Evolutionary conservation across 148 eudicot genomes (phyloP), one percentile per base, ranked within the genome.

Genomic region (Beta vulgaris): DNA sequence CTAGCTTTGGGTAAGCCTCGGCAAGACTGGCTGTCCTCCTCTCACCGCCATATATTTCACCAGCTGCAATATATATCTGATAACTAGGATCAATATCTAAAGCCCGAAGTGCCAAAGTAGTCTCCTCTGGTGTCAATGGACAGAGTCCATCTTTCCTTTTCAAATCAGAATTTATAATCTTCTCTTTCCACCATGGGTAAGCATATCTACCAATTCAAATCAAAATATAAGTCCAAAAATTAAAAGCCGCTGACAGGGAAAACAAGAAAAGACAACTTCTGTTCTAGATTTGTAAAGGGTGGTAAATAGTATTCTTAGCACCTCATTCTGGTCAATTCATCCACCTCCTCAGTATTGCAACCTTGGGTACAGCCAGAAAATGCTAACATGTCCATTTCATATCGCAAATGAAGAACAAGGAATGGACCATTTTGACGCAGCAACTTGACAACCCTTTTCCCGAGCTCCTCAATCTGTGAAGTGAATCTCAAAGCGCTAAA

Each of bases 121-220:
- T 93, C 87, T 93, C 98, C 79, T 93, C 98, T 29, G 98, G 98
- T 8, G 97, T 93, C 78, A 93, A 87, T 43, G 98, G 98, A 71
- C 98, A 93, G 49, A 89, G 85, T 55, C 98, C 98, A 69, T 91
- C 98, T 82, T 85, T 89, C 77, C 98, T 86, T 79, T 89, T 93
- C 83, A 88, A 77, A 40, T 88, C 92, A 40, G 98, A 93, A 72
- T 91, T 86, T 76, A 93, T 91, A 23, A 91, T 87, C 76, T 93
- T 93, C 83, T 93, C 98, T 77, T 91, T 93, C 98, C 98, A 93
- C 98, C 98, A 93, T 2, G 98, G 98, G 79, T 91, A 91, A 67
- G 98, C 97, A 81, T 93, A 93, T 85, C 98, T 93, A 85, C 23
- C 54, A 42, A 63, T 19, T 51, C 74, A 71, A 26, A 73, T 55